These are phyloP conservation scores for Immersiella caudata DNA, from an alignment of 495 filamentous ascomycete genomes.

Conservation along the genomic window DNA sequence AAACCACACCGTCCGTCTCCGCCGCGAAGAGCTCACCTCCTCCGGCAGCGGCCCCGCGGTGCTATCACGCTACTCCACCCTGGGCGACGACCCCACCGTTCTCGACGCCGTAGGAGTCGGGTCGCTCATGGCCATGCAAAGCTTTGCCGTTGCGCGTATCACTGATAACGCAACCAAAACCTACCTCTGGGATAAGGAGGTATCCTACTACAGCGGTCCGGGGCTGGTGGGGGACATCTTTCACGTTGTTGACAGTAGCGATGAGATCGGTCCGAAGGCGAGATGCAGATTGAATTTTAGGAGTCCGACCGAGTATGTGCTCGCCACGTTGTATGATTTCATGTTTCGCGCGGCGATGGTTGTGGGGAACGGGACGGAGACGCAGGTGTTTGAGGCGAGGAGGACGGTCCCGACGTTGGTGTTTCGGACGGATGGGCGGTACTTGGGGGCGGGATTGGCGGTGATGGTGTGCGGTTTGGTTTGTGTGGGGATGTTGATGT, in stretches of 20 bases:
- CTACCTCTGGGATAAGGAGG: background rate
- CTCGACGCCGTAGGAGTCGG: background rate
- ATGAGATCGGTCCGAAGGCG: background rate
- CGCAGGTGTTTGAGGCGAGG: background rate
- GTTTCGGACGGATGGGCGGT: constrained; percentile 3
- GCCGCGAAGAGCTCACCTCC: background rate
- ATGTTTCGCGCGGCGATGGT: background rate
- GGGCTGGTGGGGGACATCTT: background rate
- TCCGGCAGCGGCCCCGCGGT: background rate
- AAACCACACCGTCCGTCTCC: constrained; percentile 16
- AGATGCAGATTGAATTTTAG: constrained; percentile 1
- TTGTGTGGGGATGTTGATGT: background rate
- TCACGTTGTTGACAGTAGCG: background rate
- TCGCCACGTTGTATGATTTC: background rate
- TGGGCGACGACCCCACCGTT: background rate
- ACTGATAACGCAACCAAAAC: background rate
- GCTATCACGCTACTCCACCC: background rate
- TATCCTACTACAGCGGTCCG: background rate
- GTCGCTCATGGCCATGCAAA: background rate
- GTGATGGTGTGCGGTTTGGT: background rate
- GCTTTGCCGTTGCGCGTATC: background rate
- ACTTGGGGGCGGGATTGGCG: background rate
- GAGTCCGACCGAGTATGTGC: constrained; percentile 14
- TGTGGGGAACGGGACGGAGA: background rate
- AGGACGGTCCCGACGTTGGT: background rate